Percentiles rank a stretch among this genome's conserved stretches.
phyloP scores from a whole-genome alignment of 23 red algal species.

The Gracilaria vermiculophylla region DNA sequence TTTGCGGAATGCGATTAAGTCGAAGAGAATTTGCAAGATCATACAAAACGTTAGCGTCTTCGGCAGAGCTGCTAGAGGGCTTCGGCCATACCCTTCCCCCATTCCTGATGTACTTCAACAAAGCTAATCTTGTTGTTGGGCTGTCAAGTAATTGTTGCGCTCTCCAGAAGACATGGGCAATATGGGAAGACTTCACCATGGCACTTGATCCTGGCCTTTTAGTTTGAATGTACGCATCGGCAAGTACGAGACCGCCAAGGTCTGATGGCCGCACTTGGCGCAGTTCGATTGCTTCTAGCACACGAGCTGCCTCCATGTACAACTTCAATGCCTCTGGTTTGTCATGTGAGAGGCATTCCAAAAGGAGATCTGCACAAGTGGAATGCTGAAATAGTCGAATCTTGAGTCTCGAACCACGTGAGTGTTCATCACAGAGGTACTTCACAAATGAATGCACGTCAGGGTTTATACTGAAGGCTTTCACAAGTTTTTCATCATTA shows the following conservation, averaged over 20 bases:
- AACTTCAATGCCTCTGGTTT: slow-evolving; percentile 65
- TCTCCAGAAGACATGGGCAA: not conserved
- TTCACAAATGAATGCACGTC: slow-evolving; percentile 57
- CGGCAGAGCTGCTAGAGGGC: not conserved
- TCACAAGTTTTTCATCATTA: slow-evolving; percentile 52
- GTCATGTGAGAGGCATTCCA: slow-evolving; percentile 65
- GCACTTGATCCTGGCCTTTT: not conserved
- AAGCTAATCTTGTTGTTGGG: not conserved
- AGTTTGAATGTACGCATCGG: slow-evolving; percentile 15
- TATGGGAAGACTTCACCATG: slow-evolving; percentile 8
- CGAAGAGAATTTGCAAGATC: slow-evolving; percentile 15
- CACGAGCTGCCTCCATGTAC: slow-evolving; percentile 55
- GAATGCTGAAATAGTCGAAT: not conserved
- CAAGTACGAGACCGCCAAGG: slow-evolving; percentile 28
- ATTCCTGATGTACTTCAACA: slow-evolving; percentile 22
- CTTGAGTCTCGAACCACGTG: not conserved
- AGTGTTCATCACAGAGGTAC: slow-evolving; percentile 40
- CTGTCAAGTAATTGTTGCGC: not conserved
- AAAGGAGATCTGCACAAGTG: slow-evolving; percentile 31
- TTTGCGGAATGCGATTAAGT: slow-evolving; percentile 7
- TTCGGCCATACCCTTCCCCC: slow-evolving; percentile 9
- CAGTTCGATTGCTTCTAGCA: slow-evolving; percentile 14
- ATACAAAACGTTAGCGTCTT: not conserved
- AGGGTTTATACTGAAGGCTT: slow-evolving; percentile 60
- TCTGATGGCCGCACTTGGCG: slow-evolving; percentile 24